phyloP scores from a whole-genome alignment of 2,329 filamentous ascomycete species.

The Alternaria gansuensis region DNA sequence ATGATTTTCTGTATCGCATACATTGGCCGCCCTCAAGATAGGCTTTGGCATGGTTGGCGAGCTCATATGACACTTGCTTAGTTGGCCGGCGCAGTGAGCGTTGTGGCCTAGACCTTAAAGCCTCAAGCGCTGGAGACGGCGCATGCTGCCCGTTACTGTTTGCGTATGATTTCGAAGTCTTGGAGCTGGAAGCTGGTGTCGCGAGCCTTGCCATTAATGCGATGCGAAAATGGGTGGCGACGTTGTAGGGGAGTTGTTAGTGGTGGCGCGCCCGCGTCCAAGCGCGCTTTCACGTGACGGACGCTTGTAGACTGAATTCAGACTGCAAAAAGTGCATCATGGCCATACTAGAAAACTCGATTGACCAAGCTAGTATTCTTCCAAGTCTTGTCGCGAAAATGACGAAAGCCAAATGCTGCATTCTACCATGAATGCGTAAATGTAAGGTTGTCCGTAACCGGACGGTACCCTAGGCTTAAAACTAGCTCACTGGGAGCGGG shows the following conservation, averaged over 20 bases:
- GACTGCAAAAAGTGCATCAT: not conserved
- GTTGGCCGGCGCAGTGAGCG: conserved; percentile 42
- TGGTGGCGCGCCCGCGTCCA: not conserved
- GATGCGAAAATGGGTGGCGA: conserved; percentile 1
- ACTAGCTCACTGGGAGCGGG: too few species aligned
- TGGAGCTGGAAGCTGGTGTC: conserved; percentile 8
- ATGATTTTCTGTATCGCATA: conserved; percentile 14
- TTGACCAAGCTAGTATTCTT: too few species aligned
- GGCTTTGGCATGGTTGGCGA: conserved; percentile 49
- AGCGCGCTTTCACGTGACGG: conserved; percentile 13
- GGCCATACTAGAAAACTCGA: too few species aligned
- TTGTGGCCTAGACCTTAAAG: conserved; percentile 37
- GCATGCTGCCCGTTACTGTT: not conserved
- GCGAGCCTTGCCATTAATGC: conserved; percentile 13
- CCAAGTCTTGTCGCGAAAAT: too few species aligned
- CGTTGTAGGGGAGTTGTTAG: conserved; percentile 4
- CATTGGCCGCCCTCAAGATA: conserved; percentile 50
- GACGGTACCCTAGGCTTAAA: too few species aligned
- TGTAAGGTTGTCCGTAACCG: too few species aligned
- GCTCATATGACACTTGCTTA: conserved; percentile 46
- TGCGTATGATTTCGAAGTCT: not conserved
- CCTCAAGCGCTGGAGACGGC: conserved; percentile 32
- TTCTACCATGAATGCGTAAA: too few species aligned
- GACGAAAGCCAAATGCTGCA: too few species aligned
- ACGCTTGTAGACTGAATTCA: not conserved